Evolutionary conservation across 371 early-diverging fungal genomes (phyloP), one percentile per base, ranked within the genome.

Genomic region (Basidiobolus heterosporus): DNA sequence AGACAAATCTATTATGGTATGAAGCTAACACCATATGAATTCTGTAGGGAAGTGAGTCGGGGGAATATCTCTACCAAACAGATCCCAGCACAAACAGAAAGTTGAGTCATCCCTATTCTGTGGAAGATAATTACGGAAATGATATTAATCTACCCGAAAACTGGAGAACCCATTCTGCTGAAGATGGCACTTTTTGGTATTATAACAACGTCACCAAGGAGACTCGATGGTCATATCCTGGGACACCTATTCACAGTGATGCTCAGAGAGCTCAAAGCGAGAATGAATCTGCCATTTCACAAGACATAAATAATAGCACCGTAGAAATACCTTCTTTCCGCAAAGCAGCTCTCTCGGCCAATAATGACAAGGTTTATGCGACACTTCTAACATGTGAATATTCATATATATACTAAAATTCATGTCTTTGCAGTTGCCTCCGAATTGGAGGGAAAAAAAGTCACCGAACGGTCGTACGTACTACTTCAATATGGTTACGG

Each of bases 401-500:
- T n/a, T n/a, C n/a, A n/a, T n/a, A n/a, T n/a, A 3, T 30, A 30
- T 30, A 9, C 5, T 30, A 5, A 30, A 30, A 5, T 9, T 30
- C 3, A 5, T 30, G 30, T 3, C 5, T 5, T 47, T n/a, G 46
- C 60, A 30, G 52, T 61, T 70, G 35, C 80, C 74, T 23, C 74
- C 65, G 37, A 65, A 66, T 52, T 87, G 74, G 81, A 62, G 63
- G 16, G 59, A 66, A 36, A 67, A 74, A 23, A 52, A 54, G 24
- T 57, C 74, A 44, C 53, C 70, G 21, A 66, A 78, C 46, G 85
- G 85, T 8, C 67, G 75, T 44, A 60, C 64, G 9, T 86, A 80
- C 59, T 82, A 69, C 55, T 81, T 69, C 52, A 85, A 85, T 60
- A 65, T 74, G 44, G 62, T 75, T 37, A 78, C 80, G 11, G 74